These are phyloP conservation scores for Myriosclerotinia curreyana DNA, from an alignment of 2,329 filamentous ascomycete species.

Conservation along the genomic window DNA sequence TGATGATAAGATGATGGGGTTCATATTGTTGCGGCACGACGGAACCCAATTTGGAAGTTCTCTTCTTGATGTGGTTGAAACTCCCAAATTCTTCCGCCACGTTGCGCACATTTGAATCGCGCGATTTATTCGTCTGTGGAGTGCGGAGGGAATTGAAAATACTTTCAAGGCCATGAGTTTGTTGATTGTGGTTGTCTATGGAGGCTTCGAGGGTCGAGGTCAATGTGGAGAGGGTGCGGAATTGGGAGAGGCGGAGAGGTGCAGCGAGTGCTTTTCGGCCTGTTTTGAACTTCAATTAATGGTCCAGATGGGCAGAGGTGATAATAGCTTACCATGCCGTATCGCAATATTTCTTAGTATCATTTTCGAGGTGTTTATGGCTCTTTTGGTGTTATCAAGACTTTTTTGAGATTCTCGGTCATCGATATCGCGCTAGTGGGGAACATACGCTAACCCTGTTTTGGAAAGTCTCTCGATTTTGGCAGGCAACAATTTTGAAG, in stretches of 20 bases:
- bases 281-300: conserved; percentile 39
- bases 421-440: conserved; percentile 27
- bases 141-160: conserved; percentile 28
- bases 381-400: conserved; percentile 21
- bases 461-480: conserved; percentile 1
- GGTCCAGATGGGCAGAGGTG: neutral
- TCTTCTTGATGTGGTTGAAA: conserved; percentile 42
- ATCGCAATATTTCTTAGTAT: conserved; percentile 53
- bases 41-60: conserved; percentile 51
- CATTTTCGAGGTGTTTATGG: conserved; percentile 44
- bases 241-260: conserved; percentile 41
- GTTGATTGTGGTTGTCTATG: conserved; percentile 21
- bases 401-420: conserved; percentile 34
- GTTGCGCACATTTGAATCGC: neutral
- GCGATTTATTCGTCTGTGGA: conserved; percentile 2
- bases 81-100: conserved; percentile 31
- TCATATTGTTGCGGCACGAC: conserved; percentile 55
- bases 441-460: conserved; percentile 23
- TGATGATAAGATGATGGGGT: conserved; percentile 61
- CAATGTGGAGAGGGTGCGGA: conserved; percentile 43
- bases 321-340: conserved; percentile 51
- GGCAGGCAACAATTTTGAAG: neutral
- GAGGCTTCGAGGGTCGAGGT: conserved; percentile 25
- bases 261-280: conserved; percentile 53
- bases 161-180: conserved; percentile 30